A percentile compares a stretch with the other conserved stretches of the same genome.
Evolutionary conservation across 495 filamentous ascomycete species (phyloP).

Genomic region (Xylaria sp.): DNA sequence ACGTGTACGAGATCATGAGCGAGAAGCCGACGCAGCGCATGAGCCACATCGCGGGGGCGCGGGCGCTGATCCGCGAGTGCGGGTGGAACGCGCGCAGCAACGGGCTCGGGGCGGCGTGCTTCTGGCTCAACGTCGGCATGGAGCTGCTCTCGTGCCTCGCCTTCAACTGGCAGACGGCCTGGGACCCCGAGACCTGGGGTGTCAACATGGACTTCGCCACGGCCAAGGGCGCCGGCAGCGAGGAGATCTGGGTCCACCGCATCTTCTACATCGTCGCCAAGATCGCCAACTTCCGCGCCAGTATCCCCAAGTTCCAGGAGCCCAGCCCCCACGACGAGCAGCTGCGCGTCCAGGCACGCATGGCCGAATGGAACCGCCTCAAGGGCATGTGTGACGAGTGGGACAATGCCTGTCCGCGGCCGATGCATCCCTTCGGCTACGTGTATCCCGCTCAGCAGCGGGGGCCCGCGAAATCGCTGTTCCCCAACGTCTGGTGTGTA

Average conservation of each 20-base stretch:
- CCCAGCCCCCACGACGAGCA: slow-evolving; percentile 66
- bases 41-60: slow-evolving; percentile 86
- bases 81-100: slow-evolving; percentile 82
- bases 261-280: slow-evolving; percentile 93
- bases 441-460: slow-evolving; percentile 71
- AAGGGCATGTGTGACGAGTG: slow-evolving; percentile 80
- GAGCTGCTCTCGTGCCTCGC: slow-evolving; percentile 87
- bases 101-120: slow-evolving; percentile 87
- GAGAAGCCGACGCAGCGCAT: slow-evolving; percentile 75
- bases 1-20: slow-evolving; percentile 92
- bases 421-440: slow-evolving; percentile 87
- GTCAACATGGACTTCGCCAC: slow-evolving; percentile 78
- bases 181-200: slow-evolving; percentile 93
- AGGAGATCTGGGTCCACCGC: slow-evolving; percentile 90
- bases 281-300: slow-evolving; percentile 80
- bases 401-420: slow-evolving; percentile 76
- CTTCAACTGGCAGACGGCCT: slow-evolving; percentile 86
- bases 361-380: slow-evolving; percentile 78
- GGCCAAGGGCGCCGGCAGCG: slow-evolving; percentile 53
- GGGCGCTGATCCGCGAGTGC: slow-evolving; percentile 90
- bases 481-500: slow-evolving; percentile 86
- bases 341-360: slow-evolving; percentile 66
- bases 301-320: slow-evolving; percentile 66
- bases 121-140: slow-evolving; percentile 92
- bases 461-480: slow-evolving; percentile 66